Evolutionary conservation across 2,329 filamentous ascomycete genomes (phyloP).

Genomic region (Moelleriella libera): DNA sequence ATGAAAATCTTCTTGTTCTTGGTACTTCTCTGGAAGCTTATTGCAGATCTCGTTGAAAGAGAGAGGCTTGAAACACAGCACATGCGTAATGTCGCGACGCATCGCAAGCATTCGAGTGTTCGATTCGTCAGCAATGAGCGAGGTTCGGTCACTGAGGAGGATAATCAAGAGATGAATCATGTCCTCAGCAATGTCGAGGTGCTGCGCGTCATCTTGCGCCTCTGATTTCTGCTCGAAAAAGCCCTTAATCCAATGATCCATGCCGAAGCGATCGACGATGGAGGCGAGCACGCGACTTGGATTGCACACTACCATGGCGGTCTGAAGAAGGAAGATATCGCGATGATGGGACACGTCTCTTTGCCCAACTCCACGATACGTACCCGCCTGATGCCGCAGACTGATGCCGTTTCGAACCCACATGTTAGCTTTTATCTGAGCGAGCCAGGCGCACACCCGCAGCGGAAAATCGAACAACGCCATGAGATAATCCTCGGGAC

Average conservation of each 20-base stretch:
- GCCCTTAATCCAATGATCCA: constrained; percentile 77
- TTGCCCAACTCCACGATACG: constrained; percentile 79
- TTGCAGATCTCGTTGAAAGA: constrained; percentile 85
- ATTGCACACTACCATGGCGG: constrained; percentile 74
- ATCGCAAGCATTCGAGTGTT: constrained; percentile 57
- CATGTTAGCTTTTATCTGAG: constrained; percentile 96
- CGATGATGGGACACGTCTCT: constrained; percentile 88
- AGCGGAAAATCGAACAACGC: constrained; percentile 87
- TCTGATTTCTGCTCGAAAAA: constrained; percentile 58
- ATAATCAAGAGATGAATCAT: constrained; percentile 90
- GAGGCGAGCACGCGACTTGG: constrained; percentile 74
- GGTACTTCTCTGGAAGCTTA: constrained; percentile 77
- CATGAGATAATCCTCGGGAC: constrained; percentile 67
- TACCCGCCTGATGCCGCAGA: constrained; percentile 84
- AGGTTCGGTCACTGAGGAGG: constrained; percentile 75
- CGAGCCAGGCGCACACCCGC: constrained; percentile 87
- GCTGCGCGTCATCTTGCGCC: constrained; percentile 74
- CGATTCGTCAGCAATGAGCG: constrained; percentile 54
- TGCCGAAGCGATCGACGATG: constrained; percentile 81
- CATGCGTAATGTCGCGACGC: constrained; percentile 81
- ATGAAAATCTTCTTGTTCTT: constrained; percentile 81
- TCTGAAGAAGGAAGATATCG: constrained; percentile 88
- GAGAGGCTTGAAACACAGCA: constrained; percentile 89
- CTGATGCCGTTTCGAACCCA: constrained; percentile 98
- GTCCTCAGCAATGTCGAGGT: constrained; percentile 88